Base-by-base conservation (phyloP, 2,329 filamentous ascomycete species). In the Scopulariopsis brevicaulis region DNA sequence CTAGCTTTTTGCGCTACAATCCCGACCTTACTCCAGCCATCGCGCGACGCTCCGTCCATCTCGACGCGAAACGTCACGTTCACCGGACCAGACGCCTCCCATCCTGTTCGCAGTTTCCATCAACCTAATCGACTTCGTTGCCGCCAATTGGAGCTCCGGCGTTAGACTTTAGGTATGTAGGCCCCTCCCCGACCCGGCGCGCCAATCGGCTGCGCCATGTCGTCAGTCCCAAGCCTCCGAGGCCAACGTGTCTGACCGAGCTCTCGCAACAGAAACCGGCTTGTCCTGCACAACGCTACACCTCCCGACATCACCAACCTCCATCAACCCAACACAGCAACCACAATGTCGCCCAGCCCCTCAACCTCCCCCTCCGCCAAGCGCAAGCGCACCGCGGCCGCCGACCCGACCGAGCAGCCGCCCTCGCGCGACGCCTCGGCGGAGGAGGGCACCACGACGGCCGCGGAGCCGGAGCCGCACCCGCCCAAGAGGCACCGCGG, bases 401-500 rank as follows among this genome's bases (percentile, higher is more conserved):
- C 80, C 59, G 79, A 83, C 58, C 82, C 86, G 67, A 77, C 72
- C 60, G 68, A 84, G 55, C 79, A 86, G 63, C 83, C 87, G 40
- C 90, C 88, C 20, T 92, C 89, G 40, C 83, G 88, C 68, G 89
- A 95, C 74, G 89, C 88, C 60, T 93, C 89, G 18, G 88, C 80
- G 63, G 89, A 96, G 73, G 90, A 93, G 69, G 85, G 83, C 65
- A 85, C 87, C 65, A 89, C 89, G 63, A 85, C 86, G 18, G 82
- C 87, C 56, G 80, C 80, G 61, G 81, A 86, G 78, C 78, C 51
- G 73, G 81, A 81, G 68, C 85, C 85, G 70, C 77, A 81, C 65
- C 85, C 85, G 51, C 82, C 89, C 61, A 96, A 96, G 77, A 85
- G 92, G 62, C 84, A 88, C 65, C 86, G 91, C 63, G 83, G 86